phyloP scores from a whole-genome alignment of 2,329 filamentous ascomycete species.

The Fragosphaeria purpurea region DNA sequence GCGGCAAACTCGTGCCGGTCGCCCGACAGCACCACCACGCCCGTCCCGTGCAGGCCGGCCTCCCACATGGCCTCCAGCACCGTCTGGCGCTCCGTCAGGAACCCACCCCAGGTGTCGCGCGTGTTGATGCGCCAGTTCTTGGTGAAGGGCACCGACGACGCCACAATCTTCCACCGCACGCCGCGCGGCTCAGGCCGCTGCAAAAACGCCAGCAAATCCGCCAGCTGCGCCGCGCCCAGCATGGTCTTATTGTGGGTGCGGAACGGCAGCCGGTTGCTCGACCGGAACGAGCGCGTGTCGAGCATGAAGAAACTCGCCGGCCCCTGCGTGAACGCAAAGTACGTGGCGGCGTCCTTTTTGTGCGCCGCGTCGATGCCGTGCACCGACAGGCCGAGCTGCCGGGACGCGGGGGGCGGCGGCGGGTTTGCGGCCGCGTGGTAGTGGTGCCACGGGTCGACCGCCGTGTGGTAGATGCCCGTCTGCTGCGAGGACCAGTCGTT shows the following conservation, averaged over 20 bases:
- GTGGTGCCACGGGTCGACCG: constrained; percentile 73
- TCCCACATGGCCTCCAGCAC: constrained; percentile 92
- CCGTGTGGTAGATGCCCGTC: constrained; percentile 68
- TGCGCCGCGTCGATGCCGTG: constrained; percentile 21
- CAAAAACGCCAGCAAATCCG: constrained; percentile 71
- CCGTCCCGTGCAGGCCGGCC: constrained; percentile 58
- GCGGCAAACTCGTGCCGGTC: constrained; percentile 97
- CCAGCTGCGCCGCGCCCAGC: constrained; percentile 69
- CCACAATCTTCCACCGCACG: constrained; percentile 87
- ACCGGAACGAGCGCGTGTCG: constrained; percentile 82
- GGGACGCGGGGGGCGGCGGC: constrained; percentile 48
- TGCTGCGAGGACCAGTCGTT: constrained; percentile 87
- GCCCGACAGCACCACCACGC: constrained; percentile 76
- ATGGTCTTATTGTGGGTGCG: constrained; percentile 67
- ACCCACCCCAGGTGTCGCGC: constrained; percentile 90
- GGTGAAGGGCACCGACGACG: constrained; percentile 86
- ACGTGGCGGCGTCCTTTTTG: constrained; percentile 45
- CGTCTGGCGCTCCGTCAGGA: constrained; percentile 65
- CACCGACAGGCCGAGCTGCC: constrained; percentile 14
- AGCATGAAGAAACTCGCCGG: constrained; percentile 91
- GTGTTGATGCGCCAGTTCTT: constrained; percentile 93
- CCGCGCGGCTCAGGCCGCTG: constrained; percentile 60
- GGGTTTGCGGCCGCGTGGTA: constrained; percentile 85
- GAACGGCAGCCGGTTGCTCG: constrained; percentile 50
- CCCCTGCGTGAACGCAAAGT: constrained; percentile 82